phyloP scores from a whole-genome alignment of 2,329 filamentous ascomycete genomes.

The Colletotrichum sp. region DNA sequence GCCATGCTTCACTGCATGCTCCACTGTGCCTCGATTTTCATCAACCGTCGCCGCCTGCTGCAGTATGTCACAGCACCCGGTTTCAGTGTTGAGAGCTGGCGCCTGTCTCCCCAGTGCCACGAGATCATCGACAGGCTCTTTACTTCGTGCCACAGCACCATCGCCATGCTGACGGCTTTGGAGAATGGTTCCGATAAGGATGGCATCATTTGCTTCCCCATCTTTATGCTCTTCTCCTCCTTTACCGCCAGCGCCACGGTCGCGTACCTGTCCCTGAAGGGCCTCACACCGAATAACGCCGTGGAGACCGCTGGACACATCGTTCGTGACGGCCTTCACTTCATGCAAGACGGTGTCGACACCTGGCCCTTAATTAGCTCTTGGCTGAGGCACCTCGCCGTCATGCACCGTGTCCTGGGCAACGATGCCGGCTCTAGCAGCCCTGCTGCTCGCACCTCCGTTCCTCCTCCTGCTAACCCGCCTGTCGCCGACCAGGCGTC shows the following conservation, averaged over 20 bases:
- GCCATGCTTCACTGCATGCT: conserved; percentile 68
- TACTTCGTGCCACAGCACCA: conserved; percentile 63
- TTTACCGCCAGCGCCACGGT: conserved; percentile 67
- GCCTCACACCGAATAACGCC: conserved; percentile 59
- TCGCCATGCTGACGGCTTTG: conserved; percentile 59
- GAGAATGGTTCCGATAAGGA: conserved; percentile 64
- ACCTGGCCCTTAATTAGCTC: conserved; percentile 65
- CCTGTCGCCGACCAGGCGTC: conserved; percentile 37
- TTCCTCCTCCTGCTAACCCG: conserved; percentile 31
- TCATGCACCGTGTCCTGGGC: conserved; percentile 66
- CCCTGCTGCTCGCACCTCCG: conserved; percentile 33
- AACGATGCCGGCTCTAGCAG: conserved; percentile 51
- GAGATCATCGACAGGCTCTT: conserved; percentile 63
- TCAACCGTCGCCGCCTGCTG: conserved; percentile 63
- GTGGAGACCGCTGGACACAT: conserved; percentile 63
- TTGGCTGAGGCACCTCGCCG: conserved; percentile 64
- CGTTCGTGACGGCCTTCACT: conserved; percentile 62
- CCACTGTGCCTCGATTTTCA: conserved; percentile 66
- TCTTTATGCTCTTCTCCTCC: conserved; percentile 68
- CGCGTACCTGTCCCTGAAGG: conserved; percentile 67
- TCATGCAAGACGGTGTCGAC: conserved; percentile 64
- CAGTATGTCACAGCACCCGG: conserved; percentile 59
- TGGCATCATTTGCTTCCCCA: conserved; percentile 63
- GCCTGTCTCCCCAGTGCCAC: conserved; percentile 53
- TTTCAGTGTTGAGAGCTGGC: conserved; percentile 61